Conservation (phyloP, 495 filamentous ascomycete genomes). For the Lophiotrema nucula region DNA sequence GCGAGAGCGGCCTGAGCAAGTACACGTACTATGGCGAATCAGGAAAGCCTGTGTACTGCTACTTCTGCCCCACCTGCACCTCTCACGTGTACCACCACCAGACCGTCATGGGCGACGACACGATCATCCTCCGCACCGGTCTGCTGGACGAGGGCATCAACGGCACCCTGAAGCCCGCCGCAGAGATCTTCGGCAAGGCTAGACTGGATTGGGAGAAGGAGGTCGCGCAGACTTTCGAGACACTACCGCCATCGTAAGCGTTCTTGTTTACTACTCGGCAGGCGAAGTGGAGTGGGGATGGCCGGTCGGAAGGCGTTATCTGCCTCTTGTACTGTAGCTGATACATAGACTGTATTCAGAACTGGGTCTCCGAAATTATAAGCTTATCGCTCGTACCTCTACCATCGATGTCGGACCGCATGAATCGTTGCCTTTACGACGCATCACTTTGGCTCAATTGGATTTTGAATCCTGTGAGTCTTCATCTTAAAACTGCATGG, state of each 20-base stretch:
- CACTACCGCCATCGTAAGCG: constrained; percentile 28
- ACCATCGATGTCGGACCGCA: too few species aligned
- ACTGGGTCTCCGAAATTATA: constrained; percentile 5
- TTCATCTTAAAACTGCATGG: too few species aligned
- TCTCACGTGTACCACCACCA: constrained; percentile 54
- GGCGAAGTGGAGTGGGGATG: not conserved
- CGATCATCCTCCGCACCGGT: constrained; percentile 49
- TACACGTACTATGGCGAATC: constrained; percentile 55
- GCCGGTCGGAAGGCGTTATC: too few species aligned
- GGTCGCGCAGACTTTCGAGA: constrained; percentile 33
- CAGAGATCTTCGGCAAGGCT: constrained; percentile 34
- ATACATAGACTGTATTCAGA: constrained; percentile 4
- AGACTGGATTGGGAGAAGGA: constrained; percentile 31
- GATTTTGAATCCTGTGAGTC: too few species aligned
- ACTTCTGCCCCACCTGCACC: constrained; percentile 55
- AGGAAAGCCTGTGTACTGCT: constrained; percentile 53
- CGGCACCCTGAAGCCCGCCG: constrained; percentile 26
- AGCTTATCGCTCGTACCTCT: not conserved
- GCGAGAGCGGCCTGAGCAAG: constrained; percentile 40
- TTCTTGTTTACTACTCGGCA: constrained; percentile 1
- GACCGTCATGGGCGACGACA: constrained; percentile 48
- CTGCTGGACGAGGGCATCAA: constrained; percentile 39
- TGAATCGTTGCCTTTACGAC: too few species aligned
- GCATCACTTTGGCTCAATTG: too few species aligned
- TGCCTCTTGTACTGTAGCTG: not conserved